Conservation (phyloP, 1,284 basidiomycete species). For the Ceratobasidium sp. region DNA sequence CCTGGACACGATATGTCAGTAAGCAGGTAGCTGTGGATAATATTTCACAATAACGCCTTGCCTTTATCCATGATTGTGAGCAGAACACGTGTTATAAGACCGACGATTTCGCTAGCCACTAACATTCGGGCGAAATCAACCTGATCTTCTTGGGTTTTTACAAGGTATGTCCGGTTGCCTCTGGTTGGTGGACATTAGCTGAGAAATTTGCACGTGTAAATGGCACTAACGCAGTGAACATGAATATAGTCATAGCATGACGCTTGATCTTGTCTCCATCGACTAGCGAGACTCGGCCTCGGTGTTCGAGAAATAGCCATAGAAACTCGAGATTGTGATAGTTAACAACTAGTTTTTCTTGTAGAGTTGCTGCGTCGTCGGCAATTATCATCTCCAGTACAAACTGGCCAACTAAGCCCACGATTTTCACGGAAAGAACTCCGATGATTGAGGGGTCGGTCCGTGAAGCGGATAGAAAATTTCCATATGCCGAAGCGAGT, state of each 20-base stretch:
- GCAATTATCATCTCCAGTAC: neutral
- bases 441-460: neutral
- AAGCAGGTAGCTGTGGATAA: neutral
- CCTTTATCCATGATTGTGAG: constrained; percentile 4
- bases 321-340: neutral
- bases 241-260: neutral
- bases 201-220: neutral
- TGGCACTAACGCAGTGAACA: neutral
- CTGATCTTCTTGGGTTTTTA: neutral
- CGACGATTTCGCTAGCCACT: neutral
- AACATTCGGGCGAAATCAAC: neutral
- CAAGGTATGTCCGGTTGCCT: neutral
- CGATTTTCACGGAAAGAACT: neutral
- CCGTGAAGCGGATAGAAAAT: neutral
- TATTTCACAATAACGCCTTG: neutral
- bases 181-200: neutral
- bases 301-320: neutral
- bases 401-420: constrained; percentile 8
- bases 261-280: neutral
- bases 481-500: neutral
- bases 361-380: neutral
- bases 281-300: neutral
- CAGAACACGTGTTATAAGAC: neutral
- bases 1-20: neutral
- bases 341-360: neutral